Evolutionary conservation across 2,329 filamentous ascomycete genomes (phyloP).

Genomic region (Sporothrix luriei): DNA sequence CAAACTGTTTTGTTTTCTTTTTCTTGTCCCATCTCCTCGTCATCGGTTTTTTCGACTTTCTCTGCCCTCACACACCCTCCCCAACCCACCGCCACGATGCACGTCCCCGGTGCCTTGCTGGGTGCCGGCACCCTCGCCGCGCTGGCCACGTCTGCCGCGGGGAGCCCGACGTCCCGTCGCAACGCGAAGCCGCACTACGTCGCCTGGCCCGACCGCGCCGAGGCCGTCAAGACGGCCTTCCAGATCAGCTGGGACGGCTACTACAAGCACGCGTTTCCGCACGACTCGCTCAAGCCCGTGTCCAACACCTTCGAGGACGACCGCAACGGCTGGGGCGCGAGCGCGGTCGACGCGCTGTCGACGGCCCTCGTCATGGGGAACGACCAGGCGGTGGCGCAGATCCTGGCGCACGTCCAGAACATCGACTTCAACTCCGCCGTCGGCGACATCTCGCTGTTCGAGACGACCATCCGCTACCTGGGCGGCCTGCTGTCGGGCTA

Average conservation of each 20-base stretch:
- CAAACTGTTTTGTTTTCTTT: constrained; percentile 1
- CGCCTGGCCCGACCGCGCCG: constrained; percentile 51
- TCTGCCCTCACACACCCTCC: not conserved
- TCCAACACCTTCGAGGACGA: constrained; percentile 68
- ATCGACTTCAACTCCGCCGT: constrained; percentile 70
- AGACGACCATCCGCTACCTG: constrained; percentile 87
- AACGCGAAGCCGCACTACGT: constrained; percentile 35
- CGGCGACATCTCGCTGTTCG: constrained; percentile 73
- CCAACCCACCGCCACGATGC: constrained; percentile 26
- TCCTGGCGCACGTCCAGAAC: constrained; percentile 68
- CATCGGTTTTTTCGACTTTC: not conserved
- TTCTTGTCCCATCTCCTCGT: not conserved
- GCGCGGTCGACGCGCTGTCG: constrained; percentile 76
- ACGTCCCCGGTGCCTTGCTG: constrained; percentile 5
- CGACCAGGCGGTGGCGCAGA: constrained; percentile 66
- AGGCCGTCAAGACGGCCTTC: constrained; percentile 69
- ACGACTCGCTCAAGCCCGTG: constrained; percentile 73
- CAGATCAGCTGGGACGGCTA: constrained; percentile 73
- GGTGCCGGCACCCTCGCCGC: constrained; percentile 25
- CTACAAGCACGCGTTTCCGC: constrained; percentile 71
- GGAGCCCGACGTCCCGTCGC: constrained; percentile 26
- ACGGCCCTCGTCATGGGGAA: constrained; percentile 79
- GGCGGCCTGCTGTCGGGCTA: constrained; percentile 77
- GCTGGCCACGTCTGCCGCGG: constrained; percentile 27
- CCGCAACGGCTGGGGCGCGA: constrained; percentile 82